Evolutionary conservation across 257 asterid genomes (phyloP).

Genomic region (Plectranthus barbatus): DNA sequence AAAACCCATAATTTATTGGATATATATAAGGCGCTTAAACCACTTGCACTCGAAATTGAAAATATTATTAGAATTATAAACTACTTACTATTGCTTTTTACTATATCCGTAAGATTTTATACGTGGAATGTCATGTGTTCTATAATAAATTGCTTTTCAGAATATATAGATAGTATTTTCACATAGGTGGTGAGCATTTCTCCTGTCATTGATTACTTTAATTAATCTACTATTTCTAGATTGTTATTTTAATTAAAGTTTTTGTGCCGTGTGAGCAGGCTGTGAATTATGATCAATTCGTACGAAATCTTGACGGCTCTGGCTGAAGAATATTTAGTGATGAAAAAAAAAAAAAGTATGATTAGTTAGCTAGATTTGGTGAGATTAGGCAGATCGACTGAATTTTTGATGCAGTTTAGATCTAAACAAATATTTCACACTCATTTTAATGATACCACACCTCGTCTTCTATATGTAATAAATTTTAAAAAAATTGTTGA

Average conservation of each 20-base stretch:
- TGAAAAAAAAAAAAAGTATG: neutral
- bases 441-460: too few species aligned
- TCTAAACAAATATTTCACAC: neutral
- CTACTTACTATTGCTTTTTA: too few species aligned
- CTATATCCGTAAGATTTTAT: too few species aligned
- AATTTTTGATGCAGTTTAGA: neutral
- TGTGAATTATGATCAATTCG: neutral
- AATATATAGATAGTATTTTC: neutral
- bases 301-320: neutral
- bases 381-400: neutral
- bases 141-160: too few species aligned
- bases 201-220: slow-evolving; percentile 31
- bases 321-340: neutral
- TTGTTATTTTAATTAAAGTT: neutral
- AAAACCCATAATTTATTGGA: too few species aligned
- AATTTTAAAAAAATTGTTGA: too few species aligned
- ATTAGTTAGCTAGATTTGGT: neutral
- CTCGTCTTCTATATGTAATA: too few species aligned
- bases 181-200: slow-evolving; percentile 13
- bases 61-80: too few species aligned
- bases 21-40: too few species aligned
- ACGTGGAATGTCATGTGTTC: too few species aligned
- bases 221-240: neutral
- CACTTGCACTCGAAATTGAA: too few species aligned
- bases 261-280: neutral